Conservation (phyloP, 139 green algal species). For the Micromonas pusilla region DNA sequence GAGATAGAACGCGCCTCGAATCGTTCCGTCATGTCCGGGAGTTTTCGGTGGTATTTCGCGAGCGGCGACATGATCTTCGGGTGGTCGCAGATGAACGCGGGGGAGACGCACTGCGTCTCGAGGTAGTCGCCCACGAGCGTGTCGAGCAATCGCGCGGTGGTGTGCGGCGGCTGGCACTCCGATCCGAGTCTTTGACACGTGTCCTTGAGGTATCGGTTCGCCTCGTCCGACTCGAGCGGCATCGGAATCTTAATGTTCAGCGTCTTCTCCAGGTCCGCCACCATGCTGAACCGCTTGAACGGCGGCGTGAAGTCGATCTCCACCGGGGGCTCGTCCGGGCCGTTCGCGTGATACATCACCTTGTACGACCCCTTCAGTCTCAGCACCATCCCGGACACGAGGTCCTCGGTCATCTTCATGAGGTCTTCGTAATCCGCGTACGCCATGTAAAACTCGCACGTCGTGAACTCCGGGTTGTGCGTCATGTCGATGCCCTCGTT, state of each 20-base stretch:
- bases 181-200: conserved; percentile 56
- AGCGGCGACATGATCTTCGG: conserved; percentile 97
- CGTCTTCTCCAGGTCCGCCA: conserved; percentile 67
- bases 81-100: conserved; percentile 98
- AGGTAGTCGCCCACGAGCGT: conserved; percentile 98
- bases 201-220: conserved; percentile 48
- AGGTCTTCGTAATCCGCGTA: conserved; percentile 99
- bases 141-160: conserved; percentile 88
- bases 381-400: conserved; percentile 85
- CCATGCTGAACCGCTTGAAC: conserved; percentile 63
- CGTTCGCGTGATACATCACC: conserved; percentile 90
- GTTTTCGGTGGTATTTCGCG: conserved; percentile 78
- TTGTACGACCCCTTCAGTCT: conserved; percentile 84
- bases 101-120: conserved; percentile 87
- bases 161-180: conserved; percentile 74
- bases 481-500: conserved; percentile 99
- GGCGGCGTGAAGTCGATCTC: conserved; percentile 96
- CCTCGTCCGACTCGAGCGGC: conserved; percentile 65
- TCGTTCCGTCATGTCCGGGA: conserved; percentile 80
- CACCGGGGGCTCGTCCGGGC: conserved; percentile 63
- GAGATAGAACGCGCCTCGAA: too few species aligned
- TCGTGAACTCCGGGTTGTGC: conserved; percentile 99
- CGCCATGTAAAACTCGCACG: conserved; percentile 91
- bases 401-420: conserved; percentile 91
- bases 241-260: conserved; percentile 60